Base-by-base conservation (phyloP, 805 yeast genomes). In the Cyberlindnera euphorbiiphila region DNA sequence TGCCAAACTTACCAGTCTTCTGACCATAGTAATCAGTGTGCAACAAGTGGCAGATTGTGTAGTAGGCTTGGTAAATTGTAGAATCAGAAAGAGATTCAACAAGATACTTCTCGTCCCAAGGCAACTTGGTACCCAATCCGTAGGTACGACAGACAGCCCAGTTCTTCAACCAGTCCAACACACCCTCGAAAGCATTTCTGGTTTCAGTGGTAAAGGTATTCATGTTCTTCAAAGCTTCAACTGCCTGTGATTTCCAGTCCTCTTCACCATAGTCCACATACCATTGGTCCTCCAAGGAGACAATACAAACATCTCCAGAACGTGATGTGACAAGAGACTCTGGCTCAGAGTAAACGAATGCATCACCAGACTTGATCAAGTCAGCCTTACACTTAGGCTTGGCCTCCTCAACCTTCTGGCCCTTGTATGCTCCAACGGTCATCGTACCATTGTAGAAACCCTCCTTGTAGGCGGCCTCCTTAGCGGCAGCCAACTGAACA, bases 131-230 rank as follows among this genome's bases (percentile, higher is more conserved):
- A 62, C 98, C 98, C 51, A 93, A 73, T 61, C 98, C 98, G 54
- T 86, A 93, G 39, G 95, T 81, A 72, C 98, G 85, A 41, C 95
- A 86, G 42, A 93, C 86, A 36, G 98, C 98, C 98, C 98, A 93
- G 71, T 88, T 89, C 69, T 84, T 86, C 57, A 93, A 77, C 98
- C 98, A 93, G 51, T 82, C 94, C 56, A 93, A 72, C 41, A 85
- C 95, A 62, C 88, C 89, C 65, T 88, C 96, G 54, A 93, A 91
- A 6, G 93, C 96, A 57, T 91, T 78, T 56, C 83, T 76, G 30
- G 94, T 85, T 68, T 91, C 98, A 34, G 80, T 70, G 39, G 81
- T 73, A 71, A 75, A 91, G 10, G 89, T 75, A 61, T 85, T 76
- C 91, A 93, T 79, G 44, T 65, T 60, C 34, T 70, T 71, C 46